Base-by-base conservation (phyloP, 2,329 filamentous ascomycete genomes). In the Diatrype stigma region DNA sequence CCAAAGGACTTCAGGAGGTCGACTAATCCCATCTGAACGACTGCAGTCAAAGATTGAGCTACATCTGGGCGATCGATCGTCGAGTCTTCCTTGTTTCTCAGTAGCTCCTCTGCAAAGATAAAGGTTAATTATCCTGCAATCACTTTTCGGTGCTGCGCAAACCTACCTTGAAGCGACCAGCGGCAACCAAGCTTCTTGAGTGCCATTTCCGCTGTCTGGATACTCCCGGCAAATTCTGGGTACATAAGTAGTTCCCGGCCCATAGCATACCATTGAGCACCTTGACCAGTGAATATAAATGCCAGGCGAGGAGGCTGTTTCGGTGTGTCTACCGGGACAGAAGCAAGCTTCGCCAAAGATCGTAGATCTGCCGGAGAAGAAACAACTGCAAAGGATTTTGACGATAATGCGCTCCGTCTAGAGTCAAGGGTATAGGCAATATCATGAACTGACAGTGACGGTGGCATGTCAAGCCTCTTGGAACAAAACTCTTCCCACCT, bases 11-110 rank as follows among this genome's bases (percentile, higher is more conserved):
- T 45, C 17, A 70, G 56, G 0, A 72, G 55, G 8, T 73, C 64
- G 1, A 73, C 63, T 0, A 76, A 56, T 2, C 60, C 73, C 1
- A 78, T 51, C 51, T 78, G 75, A 0, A 78, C 19, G 0, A 72
- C 71, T 1, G 73, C 75, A 32, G 67, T 75, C 0, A 72, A 38
- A 0, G 75, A 67, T 48, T 77, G 74, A 10, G 63, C 64, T 14
- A 65, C 46, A 10, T 61, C 56, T 1, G 67, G 58, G 12, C 59
- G 51, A 16, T 62, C 50, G 12, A 65, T 50, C 4, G 50, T 52
- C 2, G 54, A 54, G 6, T 4, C 6, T n/a, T 37, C 34, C 34
- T 37, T 14, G 23, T 48, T 35, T n/a, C 50, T 48, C 2, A 42
- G 12, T 8, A 61, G 37, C 48, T 63, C 55, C n/a, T 57, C 52